Base-by-base conservation (phyloP, 768 basidiomycete species). In the Coprinopsis cinerea region DNA sequence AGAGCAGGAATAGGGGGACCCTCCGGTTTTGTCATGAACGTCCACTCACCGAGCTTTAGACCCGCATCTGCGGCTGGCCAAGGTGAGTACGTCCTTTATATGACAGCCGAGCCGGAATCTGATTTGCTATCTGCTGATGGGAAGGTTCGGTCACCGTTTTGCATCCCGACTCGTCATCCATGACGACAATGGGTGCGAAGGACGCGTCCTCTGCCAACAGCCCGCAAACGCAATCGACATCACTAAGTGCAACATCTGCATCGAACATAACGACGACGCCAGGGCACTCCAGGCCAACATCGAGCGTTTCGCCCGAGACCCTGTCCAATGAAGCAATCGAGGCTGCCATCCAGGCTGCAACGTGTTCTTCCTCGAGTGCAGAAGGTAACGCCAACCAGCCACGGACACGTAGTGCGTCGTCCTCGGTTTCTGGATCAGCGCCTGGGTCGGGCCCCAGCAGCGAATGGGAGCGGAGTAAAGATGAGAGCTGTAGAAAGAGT, bases 301-400 rank as follows among this genome's bases (percentile, higher is more conserved):
- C 36, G 18, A 6, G 11, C 7, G 17, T 11, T 39, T 6, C 36
- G 17, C 9, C n/a, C n/a, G n/a, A 39, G 11, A 9, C 18, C 11
- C 44, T 30, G 13, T 52, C 85, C 2, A 84, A 83, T 69, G 88
- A 88, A 67, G 89, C 90, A 58, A 93, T 95, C 62, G 92, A 96
- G 63, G 89, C 90, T 2, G 78, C 92, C 59, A 96, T 96, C 54
- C 88, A 89, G 62, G 79, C 85, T 67, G 92, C 92, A n/a, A 94
- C 89, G 27, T 42, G 20, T 43, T 32, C 25, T n/a, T 45, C 44
- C 18, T 17, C 44, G 6, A 18, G 18, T n/a, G n/a, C n/a, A n/a
- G n/a, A n/a, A n/a, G n/a, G n/a, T n/a, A n/a, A n/a, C n/a, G n/a
- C n/a, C n/a, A n/a, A n/a, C n/a, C n/a, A n/a, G n/a, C n/a, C n/a